Evolutionary conservation across 176 grass and related monocot species (phyloP).

Genomic region (Metroxylon sagu): DNA sequence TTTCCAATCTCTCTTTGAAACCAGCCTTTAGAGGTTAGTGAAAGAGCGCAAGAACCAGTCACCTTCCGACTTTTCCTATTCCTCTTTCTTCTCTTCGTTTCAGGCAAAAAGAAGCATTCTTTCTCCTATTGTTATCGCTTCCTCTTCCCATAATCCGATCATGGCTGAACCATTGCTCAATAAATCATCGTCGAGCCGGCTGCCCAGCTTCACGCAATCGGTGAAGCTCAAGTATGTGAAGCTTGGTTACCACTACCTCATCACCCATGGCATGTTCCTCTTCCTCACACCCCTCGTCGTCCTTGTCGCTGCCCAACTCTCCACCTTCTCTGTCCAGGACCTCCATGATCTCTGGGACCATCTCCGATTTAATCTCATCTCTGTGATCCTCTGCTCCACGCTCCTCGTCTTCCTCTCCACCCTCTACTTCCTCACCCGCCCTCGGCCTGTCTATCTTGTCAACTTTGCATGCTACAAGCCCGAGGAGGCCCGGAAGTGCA

Average conservation of each 20-base stretch:
- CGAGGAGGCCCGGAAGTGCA: constrained; percentile 32
- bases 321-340: constrained; percentile 50
- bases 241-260: constrained; percentile 94
- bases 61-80: too few relatives aligned
- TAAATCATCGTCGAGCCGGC: constrained; percentile 24
- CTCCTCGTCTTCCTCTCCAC: constrained; percentile 76
- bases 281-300: constrained; percentile 49
- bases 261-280: constrained; percentile 87
- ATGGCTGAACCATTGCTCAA: not conserved
- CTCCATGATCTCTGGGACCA: constrained; percentile 46
- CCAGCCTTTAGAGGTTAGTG: too few relatives aligned
- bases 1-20: too few relatives aligned
- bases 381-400: constrained; percentile 50
- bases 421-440: constrained; percentile 57
- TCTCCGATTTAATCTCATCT: constrained; percentile 62
- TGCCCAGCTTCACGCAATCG: constrained; percentile 83
- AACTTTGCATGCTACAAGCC: constrained; percentile 90
- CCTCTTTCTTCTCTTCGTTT: too few relatives aligned
- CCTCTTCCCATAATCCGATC: not conserved
- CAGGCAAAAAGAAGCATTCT: not conserved
- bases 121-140: too few relatives aligned
- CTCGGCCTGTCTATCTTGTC: constrained; percentile 54
- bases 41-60: too few relatives aligned
- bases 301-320: constrained; percentile 46
- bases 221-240: constrained; percentile 92